phyloP scores from a whole-genome alignment of 2,329 filamentous ascomycete genomes.

The Metarhizium album region DNA sequence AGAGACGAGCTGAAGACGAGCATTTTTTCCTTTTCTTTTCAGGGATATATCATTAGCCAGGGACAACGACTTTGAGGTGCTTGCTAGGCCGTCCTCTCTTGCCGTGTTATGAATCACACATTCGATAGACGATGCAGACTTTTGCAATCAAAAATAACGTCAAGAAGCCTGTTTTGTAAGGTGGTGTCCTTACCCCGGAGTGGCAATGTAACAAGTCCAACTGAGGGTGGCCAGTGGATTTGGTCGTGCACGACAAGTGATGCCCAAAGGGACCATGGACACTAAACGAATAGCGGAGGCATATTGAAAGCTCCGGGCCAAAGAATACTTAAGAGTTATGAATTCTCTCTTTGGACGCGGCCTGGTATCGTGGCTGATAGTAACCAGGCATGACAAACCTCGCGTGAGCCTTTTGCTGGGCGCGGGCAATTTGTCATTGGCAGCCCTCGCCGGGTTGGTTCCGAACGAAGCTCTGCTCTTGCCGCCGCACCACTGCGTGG shows the following conservation, averaged over 20 bases:
- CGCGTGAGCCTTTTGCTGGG: too few relatives aligned
- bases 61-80: not conserved
- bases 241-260: not conserved
- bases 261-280: not conserved
- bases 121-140: not conserved
- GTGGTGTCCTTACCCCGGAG: not conserved
- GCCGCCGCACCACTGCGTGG: too few relatives aligned
- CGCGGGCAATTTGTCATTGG: too few relatives aligned
- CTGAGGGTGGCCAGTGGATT: not conserved
- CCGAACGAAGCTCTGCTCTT: not conserved
- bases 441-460: too few relatives aligned
- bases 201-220: not conserved
- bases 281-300: not conserved
- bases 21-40: too few relatives aligned
- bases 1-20: not conserved
- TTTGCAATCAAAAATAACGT: too few relatives aligned
- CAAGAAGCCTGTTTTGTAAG: not conserved
- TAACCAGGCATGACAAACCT: not conserved
- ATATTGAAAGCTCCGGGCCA: not conserved
- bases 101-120: not conserved
- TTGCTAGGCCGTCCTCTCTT: not conserved
- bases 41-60: too few relatives aligned
- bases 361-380: not conserved
- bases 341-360: not conserved
- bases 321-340: not conserved